Percentiles rank a stretch among this genome's conserved stretches.
Evolutionary conservation across 169 alveolate species (phyloP).

Genomic region (Cryptosporidium sp.): DNA sequence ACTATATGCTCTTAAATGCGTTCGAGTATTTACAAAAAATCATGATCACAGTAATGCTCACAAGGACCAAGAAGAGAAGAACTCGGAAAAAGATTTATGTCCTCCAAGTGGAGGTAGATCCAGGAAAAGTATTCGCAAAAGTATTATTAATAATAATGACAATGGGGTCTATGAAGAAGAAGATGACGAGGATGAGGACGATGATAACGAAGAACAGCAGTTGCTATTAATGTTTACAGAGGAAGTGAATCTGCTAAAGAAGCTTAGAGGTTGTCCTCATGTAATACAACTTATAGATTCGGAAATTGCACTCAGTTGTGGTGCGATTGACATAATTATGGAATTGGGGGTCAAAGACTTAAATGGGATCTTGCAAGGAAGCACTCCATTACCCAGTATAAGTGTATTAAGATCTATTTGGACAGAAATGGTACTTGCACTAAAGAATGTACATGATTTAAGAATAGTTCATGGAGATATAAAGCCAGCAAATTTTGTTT

Average conservation of each 20-base stretch:
- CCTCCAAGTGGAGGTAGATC: slow-evolving; percentile 10
- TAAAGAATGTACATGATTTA: slow-evolving; percentile 71
- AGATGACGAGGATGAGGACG: slow-evolving; percentile 53
- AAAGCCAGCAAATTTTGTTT: slow-evolving; percentile 70
- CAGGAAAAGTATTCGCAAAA: slow-evolving; percentile 41
- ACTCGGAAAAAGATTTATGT: background rate
- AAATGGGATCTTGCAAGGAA: slow-evolving; percentile 68
- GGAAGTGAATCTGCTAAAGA: slow-evolving; percentile 62
- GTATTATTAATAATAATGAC: slow-evolving; percentile 7
- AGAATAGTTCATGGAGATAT: slow-evolving; percentile 73
- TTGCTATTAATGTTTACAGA: slow-evolving; percentile 67
- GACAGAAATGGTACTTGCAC: slow-evolving; percentile 74
- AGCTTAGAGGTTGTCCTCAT: slow-evolving; percentile 55
- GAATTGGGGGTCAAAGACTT: slow-evolving; percentile 69
- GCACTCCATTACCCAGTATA: slow-evolving; percentile 57
- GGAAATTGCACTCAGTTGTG: slow-evolving; percentile 70
- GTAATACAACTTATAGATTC: slow-evolving; percentile 67
- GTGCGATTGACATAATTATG: slow-evolving; percentile 70
- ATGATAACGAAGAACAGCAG: slow-evolving; percentile 70
- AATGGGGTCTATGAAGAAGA: slow-evolving; percentile 23
- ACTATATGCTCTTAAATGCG: slow-evolving; percentile 66
- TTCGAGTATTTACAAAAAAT: slow-evolving; percentile 49
- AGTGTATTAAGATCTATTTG: slow-evolving; percentile 42
- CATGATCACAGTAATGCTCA: slow-evolving; percentile 37
- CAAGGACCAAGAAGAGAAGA: background rate